Percentiles rank a stretch among this genome's conserved stretches.
phyloP scores from a whole-genome alignment of 768 basidiomycete genomes.

The Leccinum ochraceum region DNA sequence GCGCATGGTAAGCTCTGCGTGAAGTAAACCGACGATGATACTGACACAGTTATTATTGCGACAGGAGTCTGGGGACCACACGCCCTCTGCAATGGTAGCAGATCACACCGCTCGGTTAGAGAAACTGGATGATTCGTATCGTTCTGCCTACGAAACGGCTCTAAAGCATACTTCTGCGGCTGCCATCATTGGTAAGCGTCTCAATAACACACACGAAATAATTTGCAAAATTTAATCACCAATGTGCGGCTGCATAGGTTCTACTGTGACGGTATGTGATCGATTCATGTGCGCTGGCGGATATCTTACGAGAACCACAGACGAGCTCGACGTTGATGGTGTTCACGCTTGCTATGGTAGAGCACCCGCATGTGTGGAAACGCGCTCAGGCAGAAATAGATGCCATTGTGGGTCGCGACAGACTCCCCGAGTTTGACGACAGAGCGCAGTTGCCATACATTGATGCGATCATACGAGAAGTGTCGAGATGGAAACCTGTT shows the following conservation, averaged over 20 bases:
- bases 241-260: neutral
- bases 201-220: neutral
- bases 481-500: neutral
- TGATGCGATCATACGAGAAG: neutral
- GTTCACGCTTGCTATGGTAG: neutral
- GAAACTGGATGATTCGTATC: slow-evolving; percentile 1
- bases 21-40: neutral
- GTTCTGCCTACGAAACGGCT: neutral
- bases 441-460: neutral
- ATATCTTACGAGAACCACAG: neutral
- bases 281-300: neutral
- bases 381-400: slow-evolving; percentile 3
- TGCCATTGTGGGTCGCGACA: neutral
- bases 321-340: neutral
- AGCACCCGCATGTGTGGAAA: neutral
- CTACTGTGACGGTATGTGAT: neutral
- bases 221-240: neutral
- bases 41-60: neutral
- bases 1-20: neutral
- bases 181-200: slow-evolving; percentile 10
- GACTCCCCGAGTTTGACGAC: slow-evolving; percentile 7
- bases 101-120: slow-evolving; percentile 12
- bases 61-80: neutral
- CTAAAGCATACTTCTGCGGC: slow-evolving; percentile 8
- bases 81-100: slow-evolving; percentile 8